Evolutionary conservation across 2,329 filamentous ascomycete genomes (phyloP), one percentile per base, ranked within the genome.

Genomic region (Sclerotinia subarctica): DNA sequence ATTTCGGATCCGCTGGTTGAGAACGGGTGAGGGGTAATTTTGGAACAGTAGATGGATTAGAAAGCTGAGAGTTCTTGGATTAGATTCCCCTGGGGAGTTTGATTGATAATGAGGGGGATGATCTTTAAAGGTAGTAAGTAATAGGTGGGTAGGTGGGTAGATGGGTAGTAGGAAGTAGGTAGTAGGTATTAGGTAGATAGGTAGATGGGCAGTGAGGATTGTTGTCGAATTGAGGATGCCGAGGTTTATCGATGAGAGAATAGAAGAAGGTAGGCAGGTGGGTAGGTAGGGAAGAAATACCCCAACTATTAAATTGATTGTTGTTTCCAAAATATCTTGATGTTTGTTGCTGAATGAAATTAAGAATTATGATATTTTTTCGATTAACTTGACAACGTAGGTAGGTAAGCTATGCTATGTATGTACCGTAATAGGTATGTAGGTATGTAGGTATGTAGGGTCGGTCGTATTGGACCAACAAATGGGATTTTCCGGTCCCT

Each of bases 51-150:
- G 26, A 35, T 35, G 52, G 29, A 54, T 32, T 35, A 29, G 19
- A 54, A 19, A 54, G 19, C 21, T n/a, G 52, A 56, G 53, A 17
- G 21, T 19, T 42, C 15, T 17, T 42, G 38, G 38, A 42, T 42
- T 35, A 54, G 19, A 29, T 54, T 54, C 53, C 21, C n/a, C 6
- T 7, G 21, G 21, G 53, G 53, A 26, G n/a, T 57, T 42, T 57
- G 54, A 57, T 57, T 42, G 15, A 57, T 57, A 38, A 57, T 57
- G 54, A 57, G 54, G 32, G 54, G n/a, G 35, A 17, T 24, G 21
- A 24, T 42, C 13, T 24, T 57, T 57, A 15, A 21, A 13, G 21
- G 52, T 54, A 35, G 17, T 7, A 10, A 19, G 51, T 29, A 29
- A 21, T 26, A 35, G 53, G 29, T 1, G 3, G 15, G 3, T 19